These are phyloP conservation scores for Neofusicoccum umdonicola DNA, from an alignment of 2,329 filamentous ascomycete species.

Conservation along the genomic window DNA sequence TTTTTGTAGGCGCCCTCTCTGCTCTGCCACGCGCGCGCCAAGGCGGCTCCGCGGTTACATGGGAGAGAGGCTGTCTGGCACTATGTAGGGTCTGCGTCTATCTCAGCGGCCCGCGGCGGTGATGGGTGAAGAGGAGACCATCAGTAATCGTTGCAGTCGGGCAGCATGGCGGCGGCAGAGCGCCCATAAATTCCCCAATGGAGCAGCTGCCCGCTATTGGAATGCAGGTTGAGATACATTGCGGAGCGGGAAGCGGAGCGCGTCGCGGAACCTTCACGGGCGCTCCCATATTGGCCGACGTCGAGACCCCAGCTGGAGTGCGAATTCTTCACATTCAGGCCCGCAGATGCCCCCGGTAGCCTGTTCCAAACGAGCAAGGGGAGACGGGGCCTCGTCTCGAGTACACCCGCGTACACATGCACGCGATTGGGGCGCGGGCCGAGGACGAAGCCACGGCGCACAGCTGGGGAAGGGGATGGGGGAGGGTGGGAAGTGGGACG, in stretches of 20 bases:
- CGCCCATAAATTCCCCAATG: neutral
- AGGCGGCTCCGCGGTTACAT: neutral
- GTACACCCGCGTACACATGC: neutral
- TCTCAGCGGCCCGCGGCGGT: neutral
- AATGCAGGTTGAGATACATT: neutral
- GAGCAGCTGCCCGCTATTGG: neutral
- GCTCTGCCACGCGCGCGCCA: neutral
- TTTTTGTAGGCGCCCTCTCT: too few relatives aligned
- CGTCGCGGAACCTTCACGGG: neutral
- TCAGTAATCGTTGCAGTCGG: neutral
- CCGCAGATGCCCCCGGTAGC: neutral
- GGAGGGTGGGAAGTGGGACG: too few relatives aligned
- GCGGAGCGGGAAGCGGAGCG: neutral
- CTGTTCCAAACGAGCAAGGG: neutral
- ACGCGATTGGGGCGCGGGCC: neutral
- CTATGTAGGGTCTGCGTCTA: neutral
- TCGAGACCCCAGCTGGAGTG: neutral
- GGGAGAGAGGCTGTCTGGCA: neutral
- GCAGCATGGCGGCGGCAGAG: neutral
- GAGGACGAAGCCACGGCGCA: neutral
- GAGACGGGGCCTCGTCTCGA: neutral
- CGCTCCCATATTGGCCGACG: neutral
- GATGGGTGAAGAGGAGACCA: neutral
- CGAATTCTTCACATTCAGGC: neutral
- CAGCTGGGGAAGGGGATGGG: neutral